These are phyloP conservation scores for Xylaria grammica DNA, from an alignment of 495 filamentous ascomycete species.

Conservation along the genomic window DNA sequence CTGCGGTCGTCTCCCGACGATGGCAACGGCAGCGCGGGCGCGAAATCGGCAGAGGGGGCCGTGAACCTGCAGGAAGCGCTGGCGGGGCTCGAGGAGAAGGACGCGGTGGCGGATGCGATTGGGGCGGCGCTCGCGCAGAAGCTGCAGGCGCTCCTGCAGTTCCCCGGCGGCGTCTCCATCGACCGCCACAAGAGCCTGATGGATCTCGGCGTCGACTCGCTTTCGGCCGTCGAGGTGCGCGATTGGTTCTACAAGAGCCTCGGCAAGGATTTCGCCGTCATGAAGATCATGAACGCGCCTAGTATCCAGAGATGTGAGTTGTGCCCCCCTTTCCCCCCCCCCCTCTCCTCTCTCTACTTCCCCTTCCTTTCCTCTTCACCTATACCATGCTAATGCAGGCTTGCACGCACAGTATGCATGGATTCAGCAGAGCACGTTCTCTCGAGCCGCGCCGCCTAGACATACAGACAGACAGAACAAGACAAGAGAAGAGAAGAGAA, in stretches of 20 bases:
- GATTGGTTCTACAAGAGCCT: constrained; percentile 62
- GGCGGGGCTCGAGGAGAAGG: constrained; percentile 16
- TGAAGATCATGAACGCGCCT: constrained; percentile 47
- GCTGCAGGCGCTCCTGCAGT: constrained; percentile 39
- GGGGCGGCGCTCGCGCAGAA: constrained; percentile 30
- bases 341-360: neutral
- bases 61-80: constrained; percentile 36
- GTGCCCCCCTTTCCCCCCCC: neutral
- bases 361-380: neutral
- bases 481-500: too few species aligned
- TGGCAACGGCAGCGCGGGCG: neutral
- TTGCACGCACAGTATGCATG: too few species aligned
- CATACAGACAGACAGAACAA: too few species aligned
- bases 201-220: constrained; percentile 66
- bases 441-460: too few species aligned
- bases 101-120: constrained; percentile 31
- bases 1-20: constrained; percentile 19
- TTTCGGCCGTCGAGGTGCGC: constrained; percentile 66
- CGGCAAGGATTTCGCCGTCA: constrained; percentile 47
- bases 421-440: too few species aligned
- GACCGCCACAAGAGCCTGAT: constrained; percentile 31
- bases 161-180: constrained; percentile 31
- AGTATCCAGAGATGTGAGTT: constrained; percentile 36
- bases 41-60: neutral
- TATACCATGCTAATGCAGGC: neutral